Evolutionary conservation across 805 yeast species (phyloP).

Genomic region (Candida adriatica): DNA sequence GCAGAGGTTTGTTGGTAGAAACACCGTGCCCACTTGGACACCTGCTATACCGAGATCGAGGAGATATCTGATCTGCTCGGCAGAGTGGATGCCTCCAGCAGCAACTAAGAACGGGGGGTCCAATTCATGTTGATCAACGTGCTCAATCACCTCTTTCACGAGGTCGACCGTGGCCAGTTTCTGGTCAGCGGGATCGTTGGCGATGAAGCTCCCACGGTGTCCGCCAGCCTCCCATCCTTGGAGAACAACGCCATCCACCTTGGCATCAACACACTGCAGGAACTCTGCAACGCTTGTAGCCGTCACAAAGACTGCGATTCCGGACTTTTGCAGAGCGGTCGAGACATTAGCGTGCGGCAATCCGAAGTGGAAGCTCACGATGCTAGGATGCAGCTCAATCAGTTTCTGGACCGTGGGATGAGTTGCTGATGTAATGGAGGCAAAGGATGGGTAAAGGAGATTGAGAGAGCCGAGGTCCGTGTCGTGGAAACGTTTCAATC

Average conservation of each 20-base stretch:
- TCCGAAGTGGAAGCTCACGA: slow-evolving; percentile 52
- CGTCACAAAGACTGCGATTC: slow-evolving; percentile 37
- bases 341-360: slow-evolving; percentile 30
- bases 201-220: slow-evolving; percentile 44
- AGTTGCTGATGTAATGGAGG: slow-evolving; percentile 3
- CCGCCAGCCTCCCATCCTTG: slow-evolving; percentile 67
- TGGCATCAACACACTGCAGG: slow-evolving; percentile 20
- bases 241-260: slow-evolving; percentile 41
- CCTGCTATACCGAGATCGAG: slow-evolving; percentile 40
- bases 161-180: slow-evolving; percentile 30
- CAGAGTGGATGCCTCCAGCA: slow-evolving; percentile 46
- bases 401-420: slow-evolving; percentile 14
- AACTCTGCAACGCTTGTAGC: slow-evolving; percentile 44
- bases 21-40: slow-evolving; percentile 51
- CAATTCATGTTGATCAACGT: too few species aligned
- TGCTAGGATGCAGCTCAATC: slow-evolving; percentile 29
- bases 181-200: slow-evolving; percentile 27
- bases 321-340: slow-evolving; percentile 27
- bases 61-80: slow-evolving; percentile 25
- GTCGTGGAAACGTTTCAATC: too few species aligned
- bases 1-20: slow-evolving; percentile 25
- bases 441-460: slow-evolving; percentile 13
- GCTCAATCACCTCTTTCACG: slow-evolving; percentile 17
- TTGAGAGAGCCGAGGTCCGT: slow-evolving; percentile 1
- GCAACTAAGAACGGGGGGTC: slow-evolving; percentile 34